Conservation (phyloP, 768 basidiomycete genomes). For the Cantharellus cinnabarinus region DNA sequence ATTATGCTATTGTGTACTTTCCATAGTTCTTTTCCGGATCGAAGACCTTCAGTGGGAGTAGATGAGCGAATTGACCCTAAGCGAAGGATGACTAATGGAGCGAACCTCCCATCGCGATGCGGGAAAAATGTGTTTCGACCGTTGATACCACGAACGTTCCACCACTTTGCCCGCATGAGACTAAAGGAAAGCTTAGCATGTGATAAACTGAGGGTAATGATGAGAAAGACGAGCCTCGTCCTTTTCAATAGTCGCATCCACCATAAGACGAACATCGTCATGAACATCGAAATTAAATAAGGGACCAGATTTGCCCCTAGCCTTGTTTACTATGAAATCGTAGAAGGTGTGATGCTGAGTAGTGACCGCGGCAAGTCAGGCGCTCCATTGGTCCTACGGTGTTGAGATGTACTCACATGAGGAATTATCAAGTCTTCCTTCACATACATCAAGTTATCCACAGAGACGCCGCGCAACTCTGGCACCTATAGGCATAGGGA, state of each 20-base stretch:
- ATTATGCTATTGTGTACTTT: conserved; percentile 55
- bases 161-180: conserved; percentile 94
- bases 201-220: not conserved
- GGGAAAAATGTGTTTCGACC: conserved; percentile 96
- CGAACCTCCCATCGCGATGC: conserved; percentile 89
- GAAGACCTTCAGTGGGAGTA: conserved; percentile 36
- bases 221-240: conserved; percentile 48
- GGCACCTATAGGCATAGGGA: conserved; percentile 35
- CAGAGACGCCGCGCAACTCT: conserved; percentile 61
- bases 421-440: conserved; percentile 99
- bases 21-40: conserved; percentile 90
- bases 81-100: conserved; percentile 2
- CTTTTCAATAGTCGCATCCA: conserved; percentile 91
- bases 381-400: not conserved
- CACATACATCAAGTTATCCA: conserved; percentile 97
- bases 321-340: conserved; percentile 96
- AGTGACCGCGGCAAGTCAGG: not conserved
- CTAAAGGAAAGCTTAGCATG: conserved; percentile 3
- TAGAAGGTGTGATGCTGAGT: conserved; percentile 93
- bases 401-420: conserved; percentile 34
- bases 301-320: conserved; percentile 92
- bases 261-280: conserved; percentile 85
- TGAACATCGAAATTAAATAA: conserved; percentile 98
- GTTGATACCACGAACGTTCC: conserved; percentile 84
- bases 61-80: not conserved